Percentiles rank a stretch among this genome's conserved stretches.
phyloP scores from a whole-genome alignment of 208 protist genomes.

The Crithidia thermophila region DNA sequence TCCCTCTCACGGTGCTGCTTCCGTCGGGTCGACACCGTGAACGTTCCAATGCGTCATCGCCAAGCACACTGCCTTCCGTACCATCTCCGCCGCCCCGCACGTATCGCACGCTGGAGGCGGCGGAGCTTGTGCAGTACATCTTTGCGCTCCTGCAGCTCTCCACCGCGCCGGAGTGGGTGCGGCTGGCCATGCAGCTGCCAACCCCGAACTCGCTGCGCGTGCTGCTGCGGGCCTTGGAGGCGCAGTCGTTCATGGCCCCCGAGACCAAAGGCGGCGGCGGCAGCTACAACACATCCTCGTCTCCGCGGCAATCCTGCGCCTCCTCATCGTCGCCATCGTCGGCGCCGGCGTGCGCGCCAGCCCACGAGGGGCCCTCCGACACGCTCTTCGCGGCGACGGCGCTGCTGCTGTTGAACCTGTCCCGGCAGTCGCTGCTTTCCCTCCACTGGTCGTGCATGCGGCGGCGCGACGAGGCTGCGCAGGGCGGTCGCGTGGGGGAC shows the following conservation, averaged over 20 bases:
- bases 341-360: constrained; percentile 11
- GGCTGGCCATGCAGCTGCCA: constrained; percentile 16
- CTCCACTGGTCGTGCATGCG: constrained; percentile 16
- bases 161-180: constrained; percentile 25
- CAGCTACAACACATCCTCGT: too few relatives aligned
- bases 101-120: constrained; percentile 29
- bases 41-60: too few relatives aligned
- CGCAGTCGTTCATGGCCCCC: constrained; percentile 23
- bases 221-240: constrained; percentile 27
- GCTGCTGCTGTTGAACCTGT: constrained; percentile 34
- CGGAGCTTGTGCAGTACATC: constrained; percentile 32
- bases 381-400: constrained; percentile 35
- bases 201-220: constrained; percentile 32
- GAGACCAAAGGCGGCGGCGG: background rate
- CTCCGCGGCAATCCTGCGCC: background rate
- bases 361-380: constrained; percentile 15
- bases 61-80: too few relatives aligned
- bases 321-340: constrained; percentile 10
- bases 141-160: constrained; percentile 28
- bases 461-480: background rate
- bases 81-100: too few relatives aligned
- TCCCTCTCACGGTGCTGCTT: constrained; percentile 23
- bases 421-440: constrained; percentile 31
- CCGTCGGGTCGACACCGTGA: too few relatives aligned
- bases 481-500: background rate